Base-by-base conservation (phyloP, 1,284 basidiomycete species). In the Peniophora sp. region DNA sequence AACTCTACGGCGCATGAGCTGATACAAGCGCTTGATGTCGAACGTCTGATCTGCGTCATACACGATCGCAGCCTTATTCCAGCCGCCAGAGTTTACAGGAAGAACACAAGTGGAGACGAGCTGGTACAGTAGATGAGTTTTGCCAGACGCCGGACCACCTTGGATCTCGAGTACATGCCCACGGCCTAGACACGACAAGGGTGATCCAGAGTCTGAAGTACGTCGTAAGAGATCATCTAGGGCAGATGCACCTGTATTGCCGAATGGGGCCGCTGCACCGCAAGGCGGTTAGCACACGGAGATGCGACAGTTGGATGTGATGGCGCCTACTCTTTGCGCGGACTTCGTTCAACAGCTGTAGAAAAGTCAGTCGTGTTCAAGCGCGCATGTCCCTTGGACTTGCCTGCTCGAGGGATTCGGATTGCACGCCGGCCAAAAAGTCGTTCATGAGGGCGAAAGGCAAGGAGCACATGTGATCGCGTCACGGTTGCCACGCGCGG, bases 161-260 rank as follows among this genome's bases (percentile, higher is more conserved):
- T 89, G 84, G 36, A 92, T 72, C 64, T 88, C 84, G 58, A 91
- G 65, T 41, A 88, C 72, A 64, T 88, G 79, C 24, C 82, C 81
- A 20, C 68, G 67, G 37, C 66, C 64, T 32, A 78, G 64, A 36
- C 68, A 64, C 23, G 67, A 65, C 55, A 55, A 57, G 42, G 52
- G 53, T 23, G 56, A 57, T 48, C 59, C 48, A 54, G 60, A 52
- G 47, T 55, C 51, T 41, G 50, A 49, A 42, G 52, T 48, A 35
- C 52, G 34, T 46, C 59, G 57, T 35, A 64, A 56, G 51, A 64
- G 58, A 34, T 61, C 52, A 56, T 74, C 69, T 43, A 73, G 60
- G 37, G 61, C 55, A 34, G 63, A 59, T 49, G 70, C 62, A 39
- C 59, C 59, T 39, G 64, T 65, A 49, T 50, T 52, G 23, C 62